phyloP scores from a whole-genome alignment of 106 monocot genomes.

The Amphibolis antarctica region DNA sequence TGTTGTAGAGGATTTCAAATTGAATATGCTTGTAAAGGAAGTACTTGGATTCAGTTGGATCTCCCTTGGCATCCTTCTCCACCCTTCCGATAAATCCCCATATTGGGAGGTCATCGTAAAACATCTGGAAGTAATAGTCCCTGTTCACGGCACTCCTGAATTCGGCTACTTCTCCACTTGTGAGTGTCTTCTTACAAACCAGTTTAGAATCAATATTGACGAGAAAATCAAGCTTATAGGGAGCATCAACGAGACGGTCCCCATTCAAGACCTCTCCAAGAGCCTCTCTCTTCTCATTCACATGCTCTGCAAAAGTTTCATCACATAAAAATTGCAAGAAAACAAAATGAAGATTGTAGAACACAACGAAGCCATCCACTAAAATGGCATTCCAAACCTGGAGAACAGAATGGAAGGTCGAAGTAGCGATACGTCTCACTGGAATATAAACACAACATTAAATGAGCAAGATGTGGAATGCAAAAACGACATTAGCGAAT shows the following conservation, averaged over 20 bases:
- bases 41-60: conserved; percentile 61
- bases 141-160: conserved; percentile 54
- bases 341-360: not conserved
- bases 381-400: conserved; percentile 29
- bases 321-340: conserved; percentile 1
- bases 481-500: too few species aligned
- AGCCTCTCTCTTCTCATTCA: conserved; percentile 62
- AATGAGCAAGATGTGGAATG: not conserved
- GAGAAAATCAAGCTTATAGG: conserved; percentile 72
- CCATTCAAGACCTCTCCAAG: conserved; percentile 81
- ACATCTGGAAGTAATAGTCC: conserved; percentile 91
- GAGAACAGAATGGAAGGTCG: conserved; percentile 57
- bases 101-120: conserved; percentile 76
- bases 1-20: conserved; percentile 60
- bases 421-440: conserved; percentile 69
- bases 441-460: conserved; percentile 9
- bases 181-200: conserved; percentile 47
- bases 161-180: conserved; percentile 46
- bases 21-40: conserved; percentile 58
- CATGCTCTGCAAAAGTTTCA: conserved; percentile 25
- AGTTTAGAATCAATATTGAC: conserved; percentile 34
- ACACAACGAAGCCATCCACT: not conserved
- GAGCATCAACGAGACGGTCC: conserved; percentile 81
- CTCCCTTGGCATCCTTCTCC: conserved; percentile 43
- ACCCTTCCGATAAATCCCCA: conserved; percentile 87